phyloP scores from a whole-genome alignment of 345 rosid species.

The Erucastrum elatum region DNA sequence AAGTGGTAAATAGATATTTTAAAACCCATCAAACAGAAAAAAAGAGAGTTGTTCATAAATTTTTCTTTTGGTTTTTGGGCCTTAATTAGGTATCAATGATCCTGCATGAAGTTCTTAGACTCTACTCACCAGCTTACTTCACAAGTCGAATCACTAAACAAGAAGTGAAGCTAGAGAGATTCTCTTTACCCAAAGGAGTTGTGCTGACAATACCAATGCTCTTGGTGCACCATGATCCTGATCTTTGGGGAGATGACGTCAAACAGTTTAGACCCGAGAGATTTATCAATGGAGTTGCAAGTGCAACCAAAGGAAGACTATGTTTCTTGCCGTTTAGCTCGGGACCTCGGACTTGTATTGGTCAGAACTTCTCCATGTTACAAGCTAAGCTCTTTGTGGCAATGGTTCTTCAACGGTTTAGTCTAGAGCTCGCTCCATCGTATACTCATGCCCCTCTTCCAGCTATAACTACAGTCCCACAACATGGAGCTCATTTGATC shows the following conservation, averaged over 20 bases:
- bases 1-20: conserved; percentile 31
- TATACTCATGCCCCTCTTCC: conserved; percentile 54
- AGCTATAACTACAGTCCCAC: conserved; percentile 45
- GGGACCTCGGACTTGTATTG: conserved; percentile 57
- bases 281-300: conserved; percentile 36
- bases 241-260: conserved; percentile 48
- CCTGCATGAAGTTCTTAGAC: conserved; percentile 40
- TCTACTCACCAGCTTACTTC: conserved; percentile 41
- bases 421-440: conserved; percentile 48
- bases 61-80: neutral
- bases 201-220: conserved; percentile 41
- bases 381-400: conserved; percentile 52
- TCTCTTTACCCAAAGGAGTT: conserved; percentile 41
- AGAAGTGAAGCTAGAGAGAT: conserved; percentile 41
- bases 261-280: conserved; percentile 43
- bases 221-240: conserved; percentile 43
- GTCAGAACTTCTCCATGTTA: conserved; percentile 50
- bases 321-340: conserved; percentile 49
- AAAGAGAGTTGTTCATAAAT: neutral
- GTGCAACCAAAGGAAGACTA: conserved; percentile 48
- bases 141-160: conserved; percentile 39
- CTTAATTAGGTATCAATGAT: conserved; percentile 38
- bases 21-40: neutral
- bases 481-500: conserved; percentile 49
- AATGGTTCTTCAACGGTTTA: conserved; percentile 44